Conservation (phyloP, 2,329 filamentous ascomycete species). For the Macrophomina phaseolina region DNA sequence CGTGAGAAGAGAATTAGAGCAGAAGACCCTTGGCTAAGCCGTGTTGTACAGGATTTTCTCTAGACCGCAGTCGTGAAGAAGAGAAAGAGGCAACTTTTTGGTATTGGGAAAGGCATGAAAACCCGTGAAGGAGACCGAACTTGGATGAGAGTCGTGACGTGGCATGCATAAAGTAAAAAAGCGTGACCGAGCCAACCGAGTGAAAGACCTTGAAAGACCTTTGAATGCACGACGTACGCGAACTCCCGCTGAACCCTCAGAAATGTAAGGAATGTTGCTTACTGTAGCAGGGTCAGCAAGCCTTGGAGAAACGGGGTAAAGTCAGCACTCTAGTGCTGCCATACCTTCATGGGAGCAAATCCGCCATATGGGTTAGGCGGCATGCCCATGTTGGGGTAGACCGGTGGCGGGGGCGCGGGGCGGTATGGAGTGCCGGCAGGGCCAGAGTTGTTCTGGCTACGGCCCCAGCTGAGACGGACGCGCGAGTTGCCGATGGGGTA, state of each 20-base stretch:
- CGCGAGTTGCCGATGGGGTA: conserved; percentile 99
- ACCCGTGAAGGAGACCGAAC: conserved; percentile 28
- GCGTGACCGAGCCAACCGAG: conserved; percentile 31
- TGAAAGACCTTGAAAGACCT: conserved; percentile 29
- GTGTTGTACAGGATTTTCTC: conserved; percentile 30
- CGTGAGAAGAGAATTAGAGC: conserved; percentile 27
- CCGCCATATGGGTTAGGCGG: conserved; percentile 68
- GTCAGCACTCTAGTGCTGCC: conserved; percentile 27
- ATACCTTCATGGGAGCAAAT: conserved; percentile 71
- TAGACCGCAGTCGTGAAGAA: conserved; percentile 29
- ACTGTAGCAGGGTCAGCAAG: conserved; percentile 27
- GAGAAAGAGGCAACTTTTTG: conserved; percentile 28
- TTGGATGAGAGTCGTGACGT: conserved; percentile 29
- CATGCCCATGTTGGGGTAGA: conserved; percentile 74
- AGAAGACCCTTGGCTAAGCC: conserved; percentile 29
- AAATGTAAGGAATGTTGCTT: conserved; percentile 32
- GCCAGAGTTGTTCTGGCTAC: conserved; percentile 98
- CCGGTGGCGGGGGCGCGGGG: conserved; percentile 81
- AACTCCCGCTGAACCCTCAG: conserved; percentile 30
- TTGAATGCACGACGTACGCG: conserved; percentile 30
- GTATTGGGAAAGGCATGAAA: conserved; percentile 29
- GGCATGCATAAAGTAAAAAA: conserved; percentile 29
- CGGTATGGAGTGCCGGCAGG: conserved; percentile 95
- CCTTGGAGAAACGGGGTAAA: conserved; percentile 9
- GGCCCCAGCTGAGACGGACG: conserved; percentile 95